Evolutionary conservation across 768 basidiomycete genomes (phyloP).

Genomic region (Roridomyces roridus): DNA sequence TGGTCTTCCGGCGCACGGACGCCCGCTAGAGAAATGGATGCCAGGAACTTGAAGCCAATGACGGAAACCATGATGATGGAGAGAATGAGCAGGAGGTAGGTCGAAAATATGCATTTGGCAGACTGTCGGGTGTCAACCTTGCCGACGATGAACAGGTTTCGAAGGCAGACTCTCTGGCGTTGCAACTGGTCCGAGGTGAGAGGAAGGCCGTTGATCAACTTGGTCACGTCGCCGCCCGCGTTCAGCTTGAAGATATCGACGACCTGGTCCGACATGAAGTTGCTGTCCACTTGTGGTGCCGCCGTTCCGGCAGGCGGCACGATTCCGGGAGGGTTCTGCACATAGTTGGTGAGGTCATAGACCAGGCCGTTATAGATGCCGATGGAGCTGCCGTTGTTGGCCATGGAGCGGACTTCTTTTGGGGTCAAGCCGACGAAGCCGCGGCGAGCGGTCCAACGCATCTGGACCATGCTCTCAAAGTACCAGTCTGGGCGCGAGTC

Average conservation of each 20-base stretch:
- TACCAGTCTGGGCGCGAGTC: constrained; percentile 99
- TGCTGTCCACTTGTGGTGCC: constrained; percentile 47
- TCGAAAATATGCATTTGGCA: constrained; percentile 89
- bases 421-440: constrained; percentile 90
- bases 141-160: constrained; percentile 92
- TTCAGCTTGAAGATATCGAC: constrained; percentile 77
- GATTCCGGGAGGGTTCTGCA: constrained; percentile 69
- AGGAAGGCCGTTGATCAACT: constrained; percentile 64
- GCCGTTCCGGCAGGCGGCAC: constrained; percentile 52
- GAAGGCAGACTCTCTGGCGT: constrained; percentile 85
- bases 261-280: constrained; percentile 78
- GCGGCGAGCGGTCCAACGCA: constrained; percentile 88
- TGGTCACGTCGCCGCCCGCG: constrained; percentile 84
- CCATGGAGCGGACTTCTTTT: constrained; percentile 75
- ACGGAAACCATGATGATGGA: constrained; percentile 93
- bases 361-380: constrained; percentile 89
- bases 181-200: constrained; percentile 52
- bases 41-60: constrained; percentile 96
- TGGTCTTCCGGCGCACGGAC: constrained; percentile 89
- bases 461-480: constrained; percentile 89
- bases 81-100: constrained; percentile 87
- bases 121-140: constrained; percentile 93
- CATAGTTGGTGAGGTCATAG: constrained; percentile 87
- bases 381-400: constrained; percentile 64
- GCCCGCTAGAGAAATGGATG: constrained; percentile 83